phyloP scores from a whole-genome alignment of 2,329 filamentous ascomycete genomes.

The Hysterium pulicare region DNA sequence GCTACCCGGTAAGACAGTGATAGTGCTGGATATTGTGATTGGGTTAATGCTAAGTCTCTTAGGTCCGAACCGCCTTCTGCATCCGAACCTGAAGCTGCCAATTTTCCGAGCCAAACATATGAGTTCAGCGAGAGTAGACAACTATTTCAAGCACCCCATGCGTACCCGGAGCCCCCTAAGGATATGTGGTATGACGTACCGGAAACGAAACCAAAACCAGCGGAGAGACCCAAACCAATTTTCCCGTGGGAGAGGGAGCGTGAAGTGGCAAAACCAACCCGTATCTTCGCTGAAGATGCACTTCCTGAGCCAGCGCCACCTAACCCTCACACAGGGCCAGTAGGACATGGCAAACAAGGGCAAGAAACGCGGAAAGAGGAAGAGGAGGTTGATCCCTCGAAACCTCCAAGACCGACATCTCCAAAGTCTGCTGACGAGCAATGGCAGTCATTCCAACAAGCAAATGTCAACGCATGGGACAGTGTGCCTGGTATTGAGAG shows the following conservation, averaged over 20 bases:
- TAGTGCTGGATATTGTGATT: no score
- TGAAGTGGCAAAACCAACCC: conserved; percentile 59
- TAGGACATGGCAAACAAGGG: conserved; percentile 25
- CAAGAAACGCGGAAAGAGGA: conserved; percentile 7
- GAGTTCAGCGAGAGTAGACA: conserved; percentile 74
- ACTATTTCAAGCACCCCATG: conserved; percentile 71
- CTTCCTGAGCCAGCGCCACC: conserved; percentile 32
- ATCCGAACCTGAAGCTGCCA: conserved; percentile 78
- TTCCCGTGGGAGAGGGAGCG: conserved; percentile 87
- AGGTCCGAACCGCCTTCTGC: conserved; percentile 52
- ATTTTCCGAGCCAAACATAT: conserved; percentile 77
- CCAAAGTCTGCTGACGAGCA: conserved; percentile 48
- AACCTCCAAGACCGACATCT: conserved; percentile 15
- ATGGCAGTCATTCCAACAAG: conserved; percentile 71
- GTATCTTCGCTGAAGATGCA: conserved; percentile 62
- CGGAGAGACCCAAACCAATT: conserved; percentile 62
- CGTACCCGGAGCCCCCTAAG: conserved; percentile 78
- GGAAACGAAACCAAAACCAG: conserved; percentile 52
- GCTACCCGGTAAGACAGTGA: conserved; percentile 51
- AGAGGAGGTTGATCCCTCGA: conserved; percentile 12
- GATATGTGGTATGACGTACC: conserved; percentile 89
- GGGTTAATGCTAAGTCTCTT: not conserved
- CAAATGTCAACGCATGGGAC: conserved; percentile 79
- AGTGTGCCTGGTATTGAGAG: conserved; percentile 81
- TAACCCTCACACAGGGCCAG: conserved; percentile 26